Evolutionary conservation across 495 filamentous ascomycete genomes (phyloP), one percentile per base, ranked within the genome.

Genomic region (Pyronema domesticum): DNA sequence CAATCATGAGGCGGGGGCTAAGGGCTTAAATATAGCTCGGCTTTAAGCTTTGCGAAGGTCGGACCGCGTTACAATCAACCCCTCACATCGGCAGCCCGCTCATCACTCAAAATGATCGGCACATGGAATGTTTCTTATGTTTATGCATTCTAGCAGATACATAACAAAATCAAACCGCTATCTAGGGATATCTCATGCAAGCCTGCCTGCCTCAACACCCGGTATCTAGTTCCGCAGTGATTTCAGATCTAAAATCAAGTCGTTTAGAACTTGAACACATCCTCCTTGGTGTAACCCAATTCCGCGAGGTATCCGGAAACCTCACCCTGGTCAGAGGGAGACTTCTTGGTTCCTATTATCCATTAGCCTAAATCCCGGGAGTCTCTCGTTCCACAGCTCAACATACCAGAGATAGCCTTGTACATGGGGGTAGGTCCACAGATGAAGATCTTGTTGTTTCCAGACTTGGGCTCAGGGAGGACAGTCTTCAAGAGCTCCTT

Each of bases 231-330:
- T 43, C 6, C 6, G 40, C 4, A 43, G 40, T n/a, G 15, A n/a
- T 17, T 13, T 17, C 48, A 4, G 13, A 51, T 13, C 13, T 4
- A 51, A 6, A 23, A 1, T 40, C 33, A 42, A 34, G 18, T 35
- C 17, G 40, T 69, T 63, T 85, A 98, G 68, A 98, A 98, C 76
- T 98, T 98, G 74, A 84, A 96, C 23, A 98, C 93, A 74, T 98
- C 93, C 45, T 95, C 91, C 71, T 85, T 74, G 54, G 63, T 75
- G 72, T 95, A 98, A 14, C 91, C 91, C 50, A 98, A 70, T 67
- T 96, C 87, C 76, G 87, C 84, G 63, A 98, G 70, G 59, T 80
- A 68, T 54, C 91, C 91, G 5, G 70, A 70, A 39, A 98, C 71
- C 75, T 96, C 91, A 45, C 91, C 91, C 71, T 98, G 91, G 65